phyloP scores from a whole-genome alignment of 805 yeast genomes.

The Saitoella complicata region DNA sequence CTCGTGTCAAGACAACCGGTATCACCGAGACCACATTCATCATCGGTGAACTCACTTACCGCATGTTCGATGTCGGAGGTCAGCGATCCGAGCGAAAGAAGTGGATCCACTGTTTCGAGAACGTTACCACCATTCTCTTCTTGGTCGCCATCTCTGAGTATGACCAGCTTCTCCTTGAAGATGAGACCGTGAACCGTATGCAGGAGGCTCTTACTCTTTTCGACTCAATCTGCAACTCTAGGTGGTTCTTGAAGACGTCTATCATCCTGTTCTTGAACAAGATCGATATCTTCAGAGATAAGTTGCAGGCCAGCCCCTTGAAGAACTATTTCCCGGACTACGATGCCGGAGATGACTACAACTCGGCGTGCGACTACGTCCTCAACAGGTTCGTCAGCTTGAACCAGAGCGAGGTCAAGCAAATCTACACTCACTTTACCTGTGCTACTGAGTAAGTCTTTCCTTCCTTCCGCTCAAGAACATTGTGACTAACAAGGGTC shows the following conservation, averaged over 20 bases:
- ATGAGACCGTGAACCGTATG: constrained; percentile 32
- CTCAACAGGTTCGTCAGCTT: constrained; percentile 79
- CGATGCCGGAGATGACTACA: constrained; percentile 8
- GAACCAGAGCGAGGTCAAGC: constrained; percentile 60
- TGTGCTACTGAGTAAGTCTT: constrained; percentile 5
- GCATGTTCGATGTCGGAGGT: constrained; percentile 80
- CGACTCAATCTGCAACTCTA: constrained; percentile 78
- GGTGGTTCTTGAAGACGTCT: constrained; percentile 83
- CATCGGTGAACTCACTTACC: constrained; percentile 50
- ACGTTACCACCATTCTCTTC: constrained; percentile 74
- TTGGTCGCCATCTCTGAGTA: constrained; percentile 86
- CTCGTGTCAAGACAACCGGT: constrained; percentile 86
- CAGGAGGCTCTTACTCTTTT: constrained; percentile 71
- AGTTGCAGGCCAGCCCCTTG: constrained; percentile 63
- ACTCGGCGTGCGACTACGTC: constrained; percentile 77
- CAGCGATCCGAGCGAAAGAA: constrained; percentile 90
- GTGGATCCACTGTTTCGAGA: constrained; percentile 95
- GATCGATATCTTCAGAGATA: constrained; percentile 78
- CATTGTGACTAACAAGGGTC: constrained; percentile 48
- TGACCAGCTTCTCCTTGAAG: constrained; percentile 72
- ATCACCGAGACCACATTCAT: constrained; percentile 68
- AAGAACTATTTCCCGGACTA: constrained; percentile 79
- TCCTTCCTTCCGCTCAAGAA: background rate
- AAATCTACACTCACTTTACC: constrained; percentile 50
- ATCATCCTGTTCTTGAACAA: constrained; percentile 76